Evolutionary conservation across 495 filamentous ascomycete genomes (phyloP).

Genomic region (Penicillium desertorum): DNA sequence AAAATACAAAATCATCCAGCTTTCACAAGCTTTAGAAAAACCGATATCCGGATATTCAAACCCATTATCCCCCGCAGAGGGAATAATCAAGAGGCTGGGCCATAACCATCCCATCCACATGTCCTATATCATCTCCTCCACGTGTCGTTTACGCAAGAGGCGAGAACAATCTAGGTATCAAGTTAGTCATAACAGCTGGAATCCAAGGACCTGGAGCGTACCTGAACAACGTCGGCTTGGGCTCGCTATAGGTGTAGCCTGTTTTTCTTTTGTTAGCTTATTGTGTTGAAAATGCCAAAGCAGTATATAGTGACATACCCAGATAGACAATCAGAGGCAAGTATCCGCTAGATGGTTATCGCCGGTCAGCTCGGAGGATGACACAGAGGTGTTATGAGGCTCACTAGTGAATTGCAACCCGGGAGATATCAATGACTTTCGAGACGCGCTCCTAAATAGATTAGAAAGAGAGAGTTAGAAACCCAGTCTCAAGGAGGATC

Average conservation of each 20-base stretch:
- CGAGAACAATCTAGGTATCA: slow-evolving; percentile 61
- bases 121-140: background rate
- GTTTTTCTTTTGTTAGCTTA: slow-evolving; percentile 20
- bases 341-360: slow-evolving; percentile 63
- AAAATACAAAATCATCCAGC: slow-evolving; percentile 2
- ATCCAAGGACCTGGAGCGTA: slow-evolving; percentile 33
- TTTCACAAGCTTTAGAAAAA: background rate
- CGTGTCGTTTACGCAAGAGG: slow-evolving; percentile 55
- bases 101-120: background rate
- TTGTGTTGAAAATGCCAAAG: background rate
- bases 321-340: slow-evolving; percentile 96
- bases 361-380: slow-evolving; percentile 2
- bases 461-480: slow-evolving; percentile 17
- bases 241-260: slow-evolving; percentile 94
- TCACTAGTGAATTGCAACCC: slow-evolving; percentile 96
- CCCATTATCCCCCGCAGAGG: background rate
- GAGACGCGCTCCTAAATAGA: slow-evolving; percentile 83
- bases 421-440: slow-evolving; percentile 88
- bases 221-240: slow-evolving; percentile 90
- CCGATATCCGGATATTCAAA: background rate
- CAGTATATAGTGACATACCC: slow-evolving; percentile 54
- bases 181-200: slow-evolving; percentile 19
- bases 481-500: background rate
- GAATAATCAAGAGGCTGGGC: background rate
- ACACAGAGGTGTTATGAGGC: slow-evolving; percentile 1